Conservation (phyloP, 495 filamentous ascomycete genomes). For the Trichocladium uniseriatum region DNA sequence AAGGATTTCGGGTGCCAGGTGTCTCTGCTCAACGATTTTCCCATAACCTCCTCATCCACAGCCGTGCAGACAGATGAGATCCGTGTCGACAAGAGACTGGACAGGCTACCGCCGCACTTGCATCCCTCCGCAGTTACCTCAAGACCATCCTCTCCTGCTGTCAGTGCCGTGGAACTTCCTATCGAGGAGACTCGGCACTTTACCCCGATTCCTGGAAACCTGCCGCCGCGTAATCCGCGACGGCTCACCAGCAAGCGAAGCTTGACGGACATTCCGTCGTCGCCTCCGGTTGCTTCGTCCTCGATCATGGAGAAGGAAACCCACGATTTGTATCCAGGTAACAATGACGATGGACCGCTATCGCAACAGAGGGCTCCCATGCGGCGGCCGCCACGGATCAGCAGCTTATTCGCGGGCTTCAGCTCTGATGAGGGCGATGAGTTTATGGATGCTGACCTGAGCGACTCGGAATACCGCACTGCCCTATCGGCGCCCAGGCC, state of each 20-base stretch:
- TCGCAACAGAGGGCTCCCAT: constrained; percentile 51
- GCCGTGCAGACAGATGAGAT: constrained; percentile 90
- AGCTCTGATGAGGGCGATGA: constrained; percentile 51
- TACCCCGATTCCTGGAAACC: constrained; percentile 41
- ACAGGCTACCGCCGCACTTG: constrained; percentile 66
- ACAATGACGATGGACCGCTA: constrained; percentile 73
- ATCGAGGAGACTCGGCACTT: constrained; percentile 33
- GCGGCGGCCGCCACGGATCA: constrained; percentile 62
- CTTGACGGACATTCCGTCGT: constrained; percentile 39
- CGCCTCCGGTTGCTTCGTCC: constrained; percentile 29
- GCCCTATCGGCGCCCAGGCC: constrained; percentile 53
- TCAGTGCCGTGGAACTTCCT: constrained; percentile 16
- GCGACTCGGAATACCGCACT: constrained; percentile 55
- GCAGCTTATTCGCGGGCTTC: constrained; percentile 81
- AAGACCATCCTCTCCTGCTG: constrained; percentile 42
- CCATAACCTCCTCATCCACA: constrained; percentile 55
- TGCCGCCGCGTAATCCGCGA: constrained; percentile 45
- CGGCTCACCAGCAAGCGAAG: constrained; percentile 38
- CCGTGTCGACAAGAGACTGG: constrained; percentile 60
- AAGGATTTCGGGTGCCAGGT: constrained; percentile 52
- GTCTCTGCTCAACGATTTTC: constrained; percentile 29
- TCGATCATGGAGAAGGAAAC: constrained; percentile 31
- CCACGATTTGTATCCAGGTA: constrained; percentile 64
- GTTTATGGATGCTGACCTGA: constrained; percentile 51
- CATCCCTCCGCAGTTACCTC: constrained; percentile 61